Base-by-base conservation (phyloP, 2,329 filamentous ascomycete species). In the Aphanocladium album region DNA sequence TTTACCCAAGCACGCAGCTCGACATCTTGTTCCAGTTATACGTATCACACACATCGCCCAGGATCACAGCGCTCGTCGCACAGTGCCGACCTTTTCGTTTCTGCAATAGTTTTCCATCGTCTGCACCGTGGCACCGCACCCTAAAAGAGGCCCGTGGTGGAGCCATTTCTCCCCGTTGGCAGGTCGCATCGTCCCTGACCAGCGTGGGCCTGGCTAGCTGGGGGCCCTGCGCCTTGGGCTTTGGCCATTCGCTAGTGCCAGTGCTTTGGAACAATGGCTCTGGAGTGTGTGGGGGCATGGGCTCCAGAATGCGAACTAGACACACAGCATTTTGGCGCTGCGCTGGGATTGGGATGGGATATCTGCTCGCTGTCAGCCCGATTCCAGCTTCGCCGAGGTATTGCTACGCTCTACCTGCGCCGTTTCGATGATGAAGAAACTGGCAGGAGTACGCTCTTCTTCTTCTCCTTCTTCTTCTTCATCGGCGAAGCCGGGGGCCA, bases 131-230 rank as follows among this genome's bases (percentile, higher is more conserved):
- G n/a, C 41, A 45, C 19, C 41, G 17, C 41, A 45, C 41, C 47
- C 16, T 55, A 55, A 55, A 55, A 47, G 52, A 45, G 23, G 52
- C 37, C 52, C 52, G 46, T 45, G n/a, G 56, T 58, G 56, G 56
- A 52, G 46, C 46, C 33, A 25, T 8, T 11, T 35, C 25, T 41
- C 46, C 43, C 43, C 41, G 54, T 47, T 57, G 54, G 33, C 56
- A 58, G 35, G 43, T 51, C 33, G 33, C 55, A 58, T 53, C 57
- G 47, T 52, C 35, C 19, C 37, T 57, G 27, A 35, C 12, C 51
- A 14, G 35, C 41, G 43, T 39, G 45, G 55, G 14, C 27, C 30
- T 47, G 23, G 30, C 45, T 49, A 50, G 55, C 33, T 43, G 37
- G 46, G 46, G 55, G n/a, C 35, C 45, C 46, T 50, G 33, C 11